Percentiles rank a stretch among this genome's conserved stretches.
These are phyloP conservation scores for Cadophora luteo-olivacea DNA, from an alignment of 2,329 filamentous ascomycete species.

Conservation along the genomic window DNA sequence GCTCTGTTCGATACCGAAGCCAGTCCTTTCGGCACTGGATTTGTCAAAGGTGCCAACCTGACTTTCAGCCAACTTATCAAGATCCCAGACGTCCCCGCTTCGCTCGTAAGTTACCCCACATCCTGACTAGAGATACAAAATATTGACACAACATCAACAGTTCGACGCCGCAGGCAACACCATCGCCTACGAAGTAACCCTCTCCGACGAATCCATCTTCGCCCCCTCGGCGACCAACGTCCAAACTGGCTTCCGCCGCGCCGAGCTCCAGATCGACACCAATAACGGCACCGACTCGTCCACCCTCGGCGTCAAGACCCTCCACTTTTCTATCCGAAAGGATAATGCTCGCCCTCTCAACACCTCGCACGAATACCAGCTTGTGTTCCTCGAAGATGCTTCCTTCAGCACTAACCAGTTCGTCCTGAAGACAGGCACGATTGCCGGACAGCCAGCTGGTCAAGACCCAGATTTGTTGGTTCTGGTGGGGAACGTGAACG, in stretches of 20 bases:
- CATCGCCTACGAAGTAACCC: constrained; percentile 33
- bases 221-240: constrained; percentile 53
- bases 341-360: constrained; percentile 59
- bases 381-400: constrained; percentile 56
- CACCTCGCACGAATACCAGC: constrained; percentile 65
- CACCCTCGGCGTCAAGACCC: constrained; percentile 61
- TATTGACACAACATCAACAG: constrained; percentile 4
- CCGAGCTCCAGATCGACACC: constrained; percentile 59
- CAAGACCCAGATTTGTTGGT: constrained; percentile 51
- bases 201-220: constrained; percentile 63
- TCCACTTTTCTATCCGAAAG: constrained; percentile 65
- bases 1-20: constrained; percentile 50
- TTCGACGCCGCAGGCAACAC: constrained; percentile 32
- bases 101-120: constrained; percentile 46
- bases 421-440: constrained; percentile 60
- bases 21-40: constrained; percentile 57
- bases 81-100: constrained; percentile 50
- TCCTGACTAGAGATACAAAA: neutral
- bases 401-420: constrained; percentile 59
- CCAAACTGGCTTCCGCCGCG: constrained; percentile 66
- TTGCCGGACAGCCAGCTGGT: constrained; percentile 50
- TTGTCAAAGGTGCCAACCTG: constrained; percentile 58
- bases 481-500: constrained; percentile 51
- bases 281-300: constrained; percentile 58
- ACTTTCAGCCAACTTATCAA: constrained; percentile 58